Evolutionary conservation across 306 rosid genomes (phyloP), one percentile per base, ranked within the genome.

Genomic region (Begonia peltatifolia): DNA sequence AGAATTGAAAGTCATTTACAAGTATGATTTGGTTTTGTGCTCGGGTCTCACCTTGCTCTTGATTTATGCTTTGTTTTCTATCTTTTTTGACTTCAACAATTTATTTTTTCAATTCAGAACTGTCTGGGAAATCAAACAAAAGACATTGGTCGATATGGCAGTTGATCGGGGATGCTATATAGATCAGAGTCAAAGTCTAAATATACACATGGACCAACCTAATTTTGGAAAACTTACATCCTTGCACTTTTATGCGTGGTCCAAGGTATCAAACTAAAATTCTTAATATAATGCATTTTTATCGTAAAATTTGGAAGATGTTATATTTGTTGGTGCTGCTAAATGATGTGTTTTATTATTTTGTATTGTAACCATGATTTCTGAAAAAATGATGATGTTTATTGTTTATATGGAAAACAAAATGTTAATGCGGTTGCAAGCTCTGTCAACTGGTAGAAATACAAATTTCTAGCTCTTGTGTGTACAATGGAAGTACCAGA

Each of bases 71-170:
- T 30, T 30, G 3, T 30, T 30, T 30, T 1, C 38, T 30, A 3
- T 30, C 38, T 14, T 52, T 59, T n/a, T 42, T 58, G 56, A 65
- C 73, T 78, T 57, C 66, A 38, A 51, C 25, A 41, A 30, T 4
- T 30, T 4, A 3, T 4, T 30, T 68, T 14, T 23, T 61, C 18
- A 54, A 55, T 17, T 43, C 82, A 87, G 94, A 56, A 87, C 96
- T 74, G 93, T 87, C 50, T 87, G 94, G 96, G 93, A 87, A 79
- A 87, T 87, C 63, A 87, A 87, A 76, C 96, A 87, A 68, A 84
- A 67, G 74, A 84, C 90, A 15, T 59, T 84, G 65, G 96, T 87
- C 11, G 96, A 87, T 59, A 87, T 87, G 94, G 96, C 94, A 47
- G 93, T 66, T 47, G 86, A 81, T 75, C 77, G 93, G 50, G 94